These are phyloP conservation scores for Coelastrella sp. DNA, from an alignment of 139 green algal species.

Conservation along the genomic window DNA sequence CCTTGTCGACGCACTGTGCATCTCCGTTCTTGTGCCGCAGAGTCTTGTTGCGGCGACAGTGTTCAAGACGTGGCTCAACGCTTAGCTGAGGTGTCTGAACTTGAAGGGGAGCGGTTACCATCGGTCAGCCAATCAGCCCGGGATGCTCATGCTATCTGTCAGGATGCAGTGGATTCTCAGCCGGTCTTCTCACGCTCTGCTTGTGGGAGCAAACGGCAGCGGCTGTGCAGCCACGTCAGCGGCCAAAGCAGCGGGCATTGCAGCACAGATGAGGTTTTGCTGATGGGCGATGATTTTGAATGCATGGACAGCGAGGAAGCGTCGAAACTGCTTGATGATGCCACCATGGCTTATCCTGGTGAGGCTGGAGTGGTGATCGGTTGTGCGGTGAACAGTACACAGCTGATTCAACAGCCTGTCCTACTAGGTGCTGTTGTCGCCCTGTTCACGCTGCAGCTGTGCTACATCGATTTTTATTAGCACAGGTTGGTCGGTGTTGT, in stretches of 20 bases:
- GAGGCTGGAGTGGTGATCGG: neutral
- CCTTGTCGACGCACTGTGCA: too few relatives aligned
- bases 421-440: too few relatives aligned
- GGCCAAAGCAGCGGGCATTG: neutral
- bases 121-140: neutral
- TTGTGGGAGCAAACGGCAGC: neutral
- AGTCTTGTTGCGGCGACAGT: neutral
- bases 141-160: neutral
- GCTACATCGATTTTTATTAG: too few relatives aligned
- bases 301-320: constrained; percentile 13
- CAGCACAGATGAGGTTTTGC: neutral
- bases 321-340: constrained; percentile 31
- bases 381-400: neutral
- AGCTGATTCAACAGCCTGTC: too few relatives aligned
- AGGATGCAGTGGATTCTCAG: neutral
- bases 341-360: constrained; percentile 23
- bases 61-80: neutral
- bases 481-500: too few relatives aligned
- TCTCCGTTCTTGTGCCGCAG: neutral
- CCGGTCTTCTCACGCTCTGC: neutral
- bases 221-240: neutral
- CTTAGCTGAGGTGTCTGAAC: neutral
- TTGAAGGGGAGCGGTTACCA: neutral
- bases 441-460: too few relatives aligned
- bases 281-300: constrained; percentile 28